Evolutionary conservation across 208 protist species (phyloP).

Genomic region (Zelonia costaricensis): DNA sequence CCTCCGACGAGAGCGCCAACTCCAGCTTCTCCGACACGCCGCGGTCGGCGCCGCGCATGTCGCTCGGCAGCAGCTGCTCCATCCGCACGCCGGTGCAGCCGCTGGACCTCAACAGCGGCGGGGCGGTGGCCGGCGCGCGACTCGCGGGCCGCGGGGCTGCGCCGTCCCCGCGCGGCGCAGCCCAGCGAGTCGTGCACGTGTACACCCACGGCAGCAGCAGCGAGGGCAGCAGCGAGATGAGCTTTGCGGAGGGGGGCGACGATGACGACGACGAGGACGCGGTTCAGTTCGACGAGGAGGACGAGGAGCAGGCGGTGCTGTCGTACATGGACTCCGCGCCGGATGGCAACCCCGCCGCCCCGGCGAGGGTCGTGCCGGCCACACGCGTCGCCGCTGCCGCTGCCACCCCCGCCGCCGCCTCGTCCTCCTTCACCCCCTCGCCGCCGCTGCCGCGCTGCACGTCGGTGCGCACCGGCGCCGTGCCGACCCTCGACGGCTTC

Average conservation of each 20-base stretch:
- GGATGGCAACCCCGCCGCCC: neutral
- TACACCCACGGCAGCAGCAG: neutral
- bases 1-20: constrained; percentile 38
- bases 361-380: neutral
- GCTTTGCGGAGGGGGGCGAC: neutral
- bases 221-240: neutral
- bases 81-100: neutral
- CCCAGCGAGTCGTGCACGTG: too few relatives aligned
- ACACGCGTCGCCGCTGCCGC: neutral
- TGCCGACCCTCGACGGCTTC: too few relatives aligned
- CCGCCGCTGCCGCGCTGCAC: neutral
- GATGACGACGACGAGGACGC: constrained; percentile 14
- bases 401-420: neutral
- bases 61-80: constrained; percentile 8
- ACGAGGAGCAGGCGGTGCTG: constrained; percentile 66
- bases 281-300: constrained; percentile 45
- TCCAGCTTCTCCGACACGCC: constrained; percentile 58
- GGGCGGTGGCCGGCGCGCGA: neutral
- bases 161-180: neutral
- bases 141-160: neutral
- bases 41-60: constrained; percentile 18
- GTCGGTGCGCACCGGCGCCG: neutral
- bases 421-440: neutral
- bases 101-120: constrained; percentile 16
- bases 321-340: constrained; percentile 42